A percentile compares a stretch with the other conserved stretches of the same genome.
These are phyloP conservation scores for Gaillardinia entomophila DNA, from an alignment of 805 yeast species.

Conservation along the genomic window DNA sequence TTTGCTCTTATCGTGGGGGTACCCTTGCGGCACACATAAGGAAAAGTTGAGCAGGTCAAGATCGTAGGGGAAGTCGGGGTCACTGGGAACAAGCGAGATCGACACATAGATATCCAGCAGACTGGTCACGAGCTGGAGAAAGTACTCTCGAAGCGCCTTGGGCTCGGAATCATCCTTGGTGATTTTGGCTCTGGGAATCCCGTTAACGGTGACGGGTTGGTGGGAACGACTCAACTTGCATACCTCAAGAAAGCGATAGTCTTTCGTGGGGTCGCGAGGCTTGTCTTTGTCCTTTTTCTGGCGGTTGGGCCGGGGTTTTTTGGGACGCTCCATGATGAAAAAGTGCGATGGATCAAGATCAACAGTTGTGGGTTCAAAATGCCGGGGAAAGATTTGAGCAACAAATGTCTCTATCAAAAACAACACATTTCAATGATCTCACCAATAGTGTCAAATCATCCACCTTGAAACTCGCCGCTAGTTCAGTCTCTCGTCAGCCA, in stretches of 20 bases:
- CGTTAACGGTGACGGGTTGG: constrained; percentile 34
- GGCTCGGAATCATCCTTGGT: constrained; percentile 2
- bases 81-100: constrained; percentile 49
- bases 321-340: no score
- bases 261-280: constrained; percentile 10
- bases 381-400: no score
- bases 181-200: constrained; percentile 14
- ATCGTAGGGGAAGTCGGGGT: constrained; percentile 71
- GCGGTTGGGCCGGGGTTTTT: no score
- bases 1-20: constrained; percentile 39
- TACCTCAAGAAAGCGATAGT: constrained; percentile 23
- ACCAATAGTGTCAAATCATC: no score
- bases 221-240: constrained; percentile 24
- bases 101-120: constrained; percentile 31
- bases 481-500: no score
- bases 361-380: no score
- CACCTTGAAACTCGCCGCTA: no score
- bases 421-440: no score
- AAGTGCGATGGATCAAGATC: no score
- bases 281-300: no score
- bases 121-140: constrained; percentile 7
- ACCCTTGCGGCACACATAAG: constrained; percentile 48
- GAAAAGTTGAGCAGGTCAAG: constrained; percentile 47
- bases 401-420: no score
- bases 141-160: background rate